These are phyloP conservation scores for Aspergillus fumigatiaffinis DNA, from an alignment of 2,329 filamentous ascomycete genomes.

Conservation along the genomic window DNA sequence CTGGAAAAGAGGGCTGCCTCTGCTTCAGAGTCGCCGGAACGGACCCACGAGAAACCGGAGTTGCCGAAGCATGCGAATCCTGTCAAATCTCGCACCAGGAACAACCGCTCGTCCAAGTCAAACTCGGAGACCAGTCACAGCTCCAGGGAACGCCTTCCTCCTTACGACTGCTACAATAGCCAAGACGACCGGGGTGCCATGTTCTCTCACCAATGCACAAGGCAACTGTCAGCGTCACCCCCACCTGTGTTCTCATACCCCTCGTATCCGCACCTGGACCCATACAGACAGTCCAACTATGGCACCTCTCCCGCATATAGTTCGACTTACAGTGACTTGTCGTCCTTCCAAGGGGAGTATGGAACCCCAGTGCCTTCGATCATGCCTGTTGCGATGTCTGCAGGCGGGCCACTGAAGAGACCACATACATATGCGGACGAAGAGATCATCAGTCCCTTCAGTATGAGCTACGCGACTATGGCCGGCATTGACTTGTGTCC, in stretches of 20 bases:
- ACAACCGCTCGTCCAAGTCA: conserved; percentile 23
- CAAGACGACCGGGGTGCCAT: conserved; percentile 49
- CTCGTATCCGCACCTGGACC: conserved; percentile 45
- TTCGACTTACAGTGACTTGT: conserved; percentile 29
- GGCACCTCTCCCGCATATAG: conserved; percentile 34
- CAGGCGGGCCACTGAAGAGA: conserved; percentile 47
- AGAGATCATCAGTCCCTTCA: conserved; percentile 55
- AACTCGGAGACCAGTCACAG: conserved; percentile 19
- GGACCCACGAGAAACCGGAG: conserved; percentile 52
- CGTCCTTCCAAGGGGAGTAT: conserved; percentile 37
- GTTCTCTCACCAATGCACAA: conserved; percentile 57
- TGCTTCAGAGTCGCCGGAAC: conserved; percentile 59
- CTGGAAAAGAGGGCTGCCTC: conserved; percentile 59
- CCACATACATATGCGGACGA: conserved; percentile 52
- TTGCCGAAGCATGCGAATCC: conserved; percentile 20
- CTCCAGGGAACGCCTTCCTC: conserved; percentile 29
- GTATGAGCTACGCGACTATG: conserved; percentile 59
- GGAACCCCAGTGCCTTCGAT: conserved; percentile 39
- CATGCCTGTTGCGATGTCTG: conserved; percentile 41
- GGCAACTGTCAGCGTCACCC: conserved; percentile 57
- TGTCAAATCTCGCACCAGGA: conserved; percentile 24
- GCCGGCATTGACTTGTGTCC: conserved; percentile 51
- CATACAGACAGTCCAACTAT: conserved; percentile 35
- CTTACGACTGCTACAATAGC: conserved; percentile 31
- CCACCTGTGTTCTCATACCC: conserved; percentile 54